Conservation (phyloP, 2,329 filamentous ascomycete species). For the Aphanocladium album region DNA sequence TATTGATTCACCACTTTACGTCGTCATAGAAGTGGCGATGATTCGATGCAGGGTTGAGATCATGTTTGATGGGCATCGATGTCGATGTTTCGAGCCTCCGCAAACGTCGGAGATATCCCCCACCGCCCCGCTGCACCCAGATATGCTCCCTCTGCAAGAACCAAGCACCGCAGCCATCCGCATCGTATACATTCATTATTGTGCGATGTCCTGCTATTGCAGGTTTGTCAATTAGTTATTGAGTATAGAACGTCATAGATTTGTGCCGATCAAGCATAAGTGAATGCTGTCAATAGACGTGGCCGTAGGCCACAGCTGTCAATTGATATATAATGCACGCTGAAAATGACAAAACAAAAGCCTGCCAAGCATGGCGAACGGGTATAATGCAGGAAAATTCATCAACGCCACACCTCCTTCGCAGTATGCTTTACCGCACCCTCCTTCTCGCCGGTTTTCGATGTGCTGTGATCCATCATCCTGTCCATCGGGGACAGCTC, state of each 20-base stretch:
- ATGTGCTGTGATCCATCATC: conserved; percentile 1
- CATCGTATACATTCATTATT: no score
- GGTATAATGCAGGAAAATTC: not conserved
- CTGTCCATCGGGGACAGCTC: not conserved
- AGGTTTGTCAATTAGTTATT: no score
- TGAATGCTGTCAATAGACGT: not conserved
- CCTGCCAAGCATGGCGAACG: not conserved
- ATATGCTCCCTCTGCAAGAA: not conserved
- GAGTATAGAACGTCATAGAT: not conserved
- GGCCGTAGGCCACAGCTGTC: not conserved
- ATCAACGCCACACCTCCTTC: not conserved
- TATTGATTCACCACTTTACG: not conserved
- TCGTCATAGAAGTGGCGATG: not conserved
- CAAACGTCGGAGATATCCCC: not conserved
- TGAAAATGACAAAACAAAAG: not conserved
- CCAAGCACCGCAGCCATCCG: not conserved
- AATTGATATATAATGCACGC: not conserved
- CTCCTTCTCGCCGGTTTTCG: not conserved
- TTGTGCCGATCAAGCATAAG: not conserved
- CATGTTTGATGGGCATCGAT: not conserved
- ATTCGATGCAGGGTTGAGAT: not conserved
- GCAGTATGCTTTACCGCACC: no score
- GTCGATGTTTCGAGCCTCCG: not conserved
- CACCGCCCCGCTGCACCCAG: not conserved
- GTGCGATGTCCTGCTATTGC: no score